Evolutionary conservation across 495 filamentous ascomycete species (phyloP).

Genomic region (Aeminium ludgeri): DNA sequence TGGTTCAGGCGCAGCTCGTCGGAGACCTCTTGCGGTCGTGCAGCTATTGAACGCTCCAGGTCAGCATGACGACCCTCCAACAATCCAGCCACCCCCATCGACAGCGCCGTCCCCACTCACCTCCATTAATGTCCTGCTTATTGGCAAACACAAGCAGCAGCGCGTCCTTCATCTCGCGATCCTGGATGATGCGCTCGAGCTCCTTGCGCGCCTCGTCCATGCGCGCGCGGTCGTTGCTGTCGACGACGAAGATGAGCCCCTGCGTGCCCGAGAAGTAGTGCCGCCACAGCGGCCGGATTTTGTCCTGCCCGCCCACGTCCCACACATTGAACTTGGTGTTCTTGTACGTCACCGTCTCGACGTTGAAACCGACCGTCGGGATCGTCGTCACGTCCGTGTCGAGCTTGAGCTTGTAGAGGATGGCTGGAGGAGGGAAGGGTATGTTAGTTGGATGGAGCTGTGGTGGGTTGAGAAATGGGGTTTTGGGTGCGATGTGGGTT

Average conservation of each 20-base stretch:
- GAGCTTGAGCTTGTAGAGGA: constrained; percentile 98
- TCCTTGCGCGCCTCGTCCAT: constrained; percentile 84
- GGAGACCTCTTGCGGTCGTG: constrained; percentile 57
- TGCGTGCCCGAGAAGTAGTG: constrained; percentile 99
- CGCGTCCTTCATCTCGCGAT: constrained; percentile 96
- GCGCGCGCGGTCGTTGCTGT: constrained; percentile 70
- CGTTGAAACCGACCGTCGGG: constrained; percentile 97
- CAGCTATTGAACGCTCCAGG: neutral
- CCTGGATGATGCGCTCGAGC: constrained; percentile 86
- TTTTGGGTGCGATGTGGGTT: neutral
- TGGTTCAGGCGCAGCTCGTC: constrained; percentile 67
- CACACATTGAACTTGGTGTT: constrained; percentile 99
- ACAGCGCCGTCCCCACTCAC: constrained; percentile 28
- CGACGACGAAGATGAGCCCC: constrained; percentile 94
- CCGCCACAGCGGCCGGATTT: constrained; percentile 93
- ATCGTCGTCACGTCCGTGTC: constrained; percentile 98
- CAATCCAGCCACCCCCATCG: neutral
- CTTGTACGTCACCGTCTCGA: constrained; percentile 97
- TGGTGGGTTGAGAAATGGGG: neutral
- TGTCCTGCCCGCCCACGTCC: constrained; percentile 99
- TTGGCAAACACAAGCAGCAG: constrained; percentile 91
- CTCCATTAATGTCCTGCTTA: constrained; percentile 82
- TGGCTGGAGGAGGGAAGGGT: constrained; percentile 35
- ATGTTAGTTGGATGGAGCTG: constrained; percentile 4
- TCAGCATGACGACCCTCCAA: neutral